Evolutionary conservation across 495 filamentous ascomycete species (phyloP), one percentile per base, ranked within the genome.

Genomic region (Jackrogersella minutella): DNA sequence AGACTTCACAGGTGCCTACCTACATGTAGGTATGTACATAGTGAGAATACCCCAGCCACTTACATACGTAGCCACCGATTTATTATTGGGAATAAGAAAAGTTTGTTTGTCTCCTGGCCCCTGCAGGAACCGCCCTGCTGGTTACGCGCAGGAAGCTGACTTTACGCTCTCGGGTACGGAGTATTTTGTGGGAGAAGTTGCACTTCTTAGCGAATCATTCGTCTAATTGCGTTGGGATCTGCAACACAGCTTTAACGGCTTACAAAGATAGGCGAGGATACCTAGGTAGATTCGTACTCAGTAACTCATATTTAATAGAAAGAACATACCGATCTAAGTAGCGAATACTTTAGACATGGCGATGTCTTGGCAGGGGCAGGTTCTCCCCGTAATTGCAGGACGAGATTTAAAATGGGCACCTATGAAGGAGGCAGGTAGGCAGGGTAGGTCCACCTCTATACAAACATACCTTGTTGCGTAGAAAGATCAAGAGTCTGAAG

Each of bases 361-460:
- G 46, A 64, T 57, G 39, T 61, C 56, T 64, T 69, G 50, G 56
- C 61, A 69, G 66, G 61, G 56, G 61, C 41, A 57, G 55, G 17
- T 30, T 17, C 13, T 9, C 46, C 46, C 33, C 4, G 28, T 36
- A 3, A 13, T 22, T 39, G 41, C 26, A 33, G 40, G 17, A 7
- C n/a, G 37, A 19, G 50, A 39, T 21, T 58, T 47, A 62, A 62
- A 51, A 62, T 33, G 37, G 39, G 31, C 11, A 17, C 34, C 31
- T 49, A 47, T 47, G 24, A n/a, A n/a, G n/a, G n/a, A n/a, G n/a
- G n/a, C n/a, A n/a, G n/a, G n/a, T n/a, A n/a, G n/a, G n/a, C n/a
- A 22, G 22, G 16, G 43, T 24, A 19, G 49, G 50, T 47, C 58
- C 58, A 54, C 58, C 39, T 31, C 22, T 10, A 22, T 47, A 47